Percentiles rank a stretch among this genome's conserved stretches.
Evolutionary conservation across 2,329 filamentous ascomycete species (phyloP).

Genomic region (Biscogniauxia sp.): DNA sequence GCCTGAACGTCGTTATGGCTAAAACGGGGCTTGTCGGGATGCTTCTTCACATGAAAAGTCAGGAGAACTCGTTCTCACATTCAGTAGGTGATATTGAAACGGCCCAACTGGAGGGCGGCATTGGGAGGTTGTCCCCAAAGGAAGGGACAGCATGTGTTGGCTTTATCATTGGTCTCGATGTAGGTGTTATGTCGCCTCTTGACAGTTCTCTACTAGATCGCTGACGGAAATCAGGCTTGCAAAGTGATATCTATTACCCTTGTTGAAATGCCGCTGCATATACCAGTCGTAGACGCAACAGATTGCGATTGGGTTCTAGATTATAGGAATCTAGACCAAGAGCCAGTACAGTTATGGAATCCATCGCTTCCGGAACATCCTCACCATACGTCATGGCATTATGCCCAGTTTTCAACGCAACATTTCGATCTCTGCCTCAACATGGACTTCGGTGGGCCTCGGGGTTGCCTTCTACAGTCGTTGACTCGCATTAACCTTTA

Average conservation of each 20-base stretch:
- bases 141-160: conserved; percentile 1
- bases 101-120: conserved; percentile 8
- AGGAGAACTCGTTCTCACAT: not conserved
- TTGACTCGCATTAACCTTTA: conserved; percentile 12
- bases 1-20: conserved; percentile 12
- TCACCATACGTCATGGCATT: conserved; percentile 9
- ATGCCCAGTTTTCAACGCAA: not conserved
- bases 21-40: conserved; percentile 13
- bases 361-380: conserved; percentile 9
- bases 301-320: too few relatives aligned
- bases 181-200: not conserved
- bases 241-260: conserved; percentile 19
- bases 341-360: conserved; percentile 16
- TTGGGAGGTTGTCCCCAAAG: conserved; percentile 4
- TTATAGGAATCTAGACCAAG: not conserved
- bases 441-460: conserved; percentile 19
- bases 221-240: conserved; percentile 8
- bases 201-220: too few relatives aligned
- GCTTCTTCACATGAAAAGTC: conserved; percentile 10
- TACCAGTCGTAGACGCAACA: not conserved
- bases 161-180: conserved; percentile 18
- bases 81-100: conserved; percentile 11
- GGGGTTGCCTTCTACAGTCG: conserved; percentile 8
- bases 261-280: conserved; percentile 1
- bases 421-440: conserved; percentile 19